A percentile compares a stretch with the other conserved stretches of the same genome.
Conservation (phyloP, 2,329 filamentous ascomycete genomes). For the Xylariomycetidae sp. region DNA sequence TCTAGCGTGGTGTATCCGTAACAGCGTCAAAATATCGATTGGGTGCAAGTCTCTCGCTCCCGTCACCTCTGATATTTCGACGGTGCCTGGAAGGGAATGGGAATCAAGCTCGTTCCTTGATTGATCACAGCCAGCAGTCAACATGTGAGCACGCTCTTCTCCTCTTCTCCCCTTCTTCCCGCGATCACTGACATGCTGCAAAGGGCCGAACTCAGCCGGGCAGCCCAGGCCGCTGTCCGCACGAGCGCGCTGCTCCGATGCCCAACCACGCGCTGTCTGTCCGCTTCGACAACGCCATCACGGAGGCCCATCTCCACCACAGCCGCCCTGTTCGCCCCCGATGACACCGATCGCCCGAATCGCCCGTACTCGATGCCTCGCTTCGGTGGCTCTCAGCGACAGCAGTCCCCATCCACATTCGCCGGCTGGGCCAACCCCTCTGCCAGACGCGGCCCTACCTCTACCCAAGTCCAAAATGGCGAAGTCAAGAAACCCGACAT, state of each 20-base stretch:
- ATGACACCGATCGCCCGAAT: constrained; percentile 1
- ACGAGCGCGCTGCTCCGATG: constrained; percentile 18
- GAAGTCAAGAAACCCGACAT: constrained; percentile 18
- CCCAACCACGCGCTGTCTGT: too few relatives aligned
- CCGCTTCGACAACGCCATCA: too few relatives aligned
- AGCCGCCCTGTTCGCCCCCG: constrained; percentile 4
- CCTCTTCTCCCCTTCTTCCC: neutral
- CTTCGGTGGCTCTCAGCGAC: constrained; percentile 5
- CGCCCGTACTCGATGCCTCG: constrained; percentile 1
- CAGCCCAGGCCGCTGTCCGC: constrained; percentile 18
- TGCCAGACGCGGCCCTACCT: neutral
- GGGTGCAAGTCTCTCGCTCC: too few relatives aligned
- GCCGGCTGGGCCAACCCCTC: constrained; percentile 8
- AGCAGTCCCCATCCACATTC: constrained; percentile 5
- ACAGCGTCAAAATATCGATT: too few relatives aligned
- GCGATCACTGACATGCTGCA: constrained; percentile 4
- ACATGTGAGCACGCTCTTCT: constrained; percentile 11
- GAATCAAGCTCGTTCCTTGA: too few relatives aligned
- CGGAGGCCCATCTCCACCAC: constrained; percentile 14
- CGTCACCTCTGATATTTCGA: too few relatives aligned
- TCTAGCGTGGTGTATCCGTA: too few relatives aligned
- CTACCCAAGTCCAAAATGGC: neutral
- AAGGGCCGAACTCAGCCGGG: constrained; percentile 22
- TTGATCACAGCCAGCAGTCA: constrained; percentile 4
- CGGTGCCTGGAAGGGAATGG: too few relatives aligned